Base-by-base conservation (phyloP, 441 rosid species). In the Euphorbia schlechtendalii region DNA sequence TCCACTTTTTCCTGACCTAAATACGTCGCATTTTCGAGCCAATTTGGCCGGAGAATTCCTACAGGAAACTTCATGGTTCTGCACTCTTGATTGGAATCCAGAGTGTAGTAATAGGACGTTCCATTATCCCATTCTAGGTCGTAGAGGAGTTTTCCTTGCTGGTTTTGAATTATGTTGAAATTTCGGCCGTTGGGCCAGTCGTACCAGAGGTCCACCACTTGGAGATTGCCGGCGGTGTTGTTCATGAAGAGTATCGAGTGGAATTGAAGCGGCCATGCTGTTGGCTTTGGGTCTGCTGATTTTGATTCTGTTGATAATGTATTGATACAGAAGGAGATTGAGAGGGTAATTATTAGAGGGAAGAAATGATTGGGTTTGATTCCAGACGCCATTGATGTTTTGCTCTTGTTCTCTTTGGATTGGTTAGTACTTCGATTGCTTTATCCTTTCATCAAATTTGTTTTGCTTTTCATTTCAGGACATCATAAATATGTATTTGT, bases 81-180 rank as follows among this genome's bases (percentile, higher is more conserved):
- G 74, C 96, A 89, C 11, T 76, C n/a, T n/a, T n/a, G n/a, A n/a
- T n/a, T 59, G 22, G 81, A 70, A 63, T 77, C 89, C 38, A 84
- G 66, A 2, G 84, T 69, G 89, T 84, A 92, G 46, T 80, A 0
- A 66, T 78, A 92, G 24, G 89, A 86, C 8, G 96, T 89, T 17
- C 96, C 96, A 12, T 89, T 92, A 69, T 84, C 74, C 98, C 98
- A 89, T 53, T 89, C 96, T n/a, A n/a, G 84, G 71, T 89, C 96
- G 66, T 84, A 86, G 18, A 65, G 34, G 27, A 87, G 73, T 70
- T 73, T 64, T 0, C 87, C 91, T 15, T 85, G 84, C 83, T 92
- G 98, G 24, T 82, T 67, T 56, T 85, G 91, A 28, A 87, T 64
- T n/a, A 88, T 84, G 77, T 87, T 91, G 82, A 88, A 83, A 74